Conservation (phyloP, 805 yeast species). For the Barnettozyma vustinii region DNA sequence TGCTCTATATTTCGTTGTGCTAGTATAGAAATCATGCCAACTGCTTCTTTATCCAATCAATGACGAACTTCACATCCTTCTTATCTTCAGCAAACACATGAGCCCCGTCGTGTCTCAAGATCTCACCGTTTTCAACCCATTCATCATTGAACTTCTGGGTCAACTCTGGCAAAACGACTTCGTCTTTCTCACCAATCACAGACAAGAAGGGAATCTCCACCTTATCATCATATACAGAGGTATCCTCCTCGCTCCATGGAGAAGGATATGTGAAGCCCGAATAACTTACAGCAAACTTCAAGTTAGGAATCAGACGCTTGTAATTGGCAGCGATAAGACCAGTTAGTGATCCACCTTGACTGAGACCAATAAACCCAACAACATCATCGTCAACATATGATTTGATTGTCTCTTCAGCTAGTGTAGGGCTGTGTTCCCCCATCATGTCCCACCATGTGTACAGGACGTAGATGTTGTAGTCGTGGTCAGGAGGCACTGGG, state of each 20-base stretch:
- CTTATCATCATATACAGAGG: constrained; percentile 5
- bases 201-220: constrained; percentile 5
- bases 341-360: constrained; percentile 11
- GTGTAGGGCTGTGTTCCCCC: neutral
- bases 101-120: constrained; percentile 1
- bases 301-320: constrained; percentile 22
- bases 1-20: too few relatives aligned
- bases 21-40: neutral
- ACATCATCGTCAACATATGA: constrained; percentile 3
- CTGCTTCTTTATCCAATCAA: constrained; percentile 3
- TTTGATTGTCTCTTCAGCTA: constrained; percentile 2
- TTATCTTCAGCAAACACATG: constrained; percentile 5
- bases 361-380: constrained; percentile 10
- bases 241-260: neutral
- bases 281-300: constrained; percentile 56
- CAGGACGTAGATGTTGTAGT: constrained; percentile 2
- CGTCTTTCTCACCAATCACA: constrained; percentile 3
- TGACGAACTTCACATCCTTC: neutral
- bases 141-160: neutral
- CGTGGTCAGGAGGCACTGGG: constrained; percentile 38
- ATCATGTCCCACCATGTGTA: constrained; percentile 11
- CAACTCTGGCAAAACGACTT: neutral
- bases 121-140: neutral
- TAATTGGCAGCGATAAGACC: constrained; percentile 26
- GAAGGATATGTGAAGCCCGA: constrained; percentile 9